Evolutionary conservation across 169 alveolate species (phyloP), one percentile per base, ranked within the genome.

Genomic region (Plasmodium relictum): DNA sequence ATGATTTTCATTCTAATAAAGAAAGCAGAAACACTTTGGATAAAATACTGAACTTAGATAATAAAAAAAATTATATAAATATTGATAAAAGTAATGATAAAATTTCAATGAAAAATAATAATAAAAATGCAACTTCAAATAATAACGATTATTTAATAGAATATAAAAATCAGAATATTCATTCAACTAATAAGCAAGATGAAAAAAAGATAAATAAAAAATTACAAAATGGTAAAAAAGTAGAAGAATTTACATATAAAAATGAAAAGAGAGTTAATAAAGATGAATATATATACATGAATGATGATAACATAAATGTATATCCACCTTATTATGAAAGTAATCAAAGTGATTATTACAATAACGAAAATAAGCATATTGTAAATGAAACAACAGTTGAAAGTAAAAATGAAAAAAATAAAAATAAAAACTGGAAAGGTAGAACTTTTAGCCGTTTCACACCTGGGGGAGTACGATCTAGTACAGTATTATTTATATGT

Each of bases 391-490:
- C 18, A 14, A 31, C 31, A 3, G 18, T 69, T 12, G 39, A 42
- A 18, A 37, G 44, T 20, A 72, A 39, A 63, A 61, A 18, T 31
- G 45, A 18, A 54, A 66, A 8, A 80, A 66, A 65, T 10, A 80
- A 26, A 42, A 80, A 80, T 54, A 80, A 42, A 66, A 80, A 65
- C 31, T 80, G 89, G 89, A 26, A 80, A 26, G 44, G 62, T 42
- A 80, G 89, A 80, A 54, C 89, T 65, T 80, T 80, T 66, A 66
- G 89, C 52, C 83, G 65, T 16, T 80, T 80, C 44, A 80, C 89
- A 24, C 89, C 89, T 39, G 89, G 89, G 18, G 89, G 89, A 24
- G 89, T 80, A 65, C 66, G 89, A 26, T 63, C 89, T 48, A 80
- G 89, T 45, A 80, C 89, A 10, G 89, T 80, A 7, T 31, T 80